Conservation (phyloP, 306 rosid species). For the Mimosa pudica region DNA sequence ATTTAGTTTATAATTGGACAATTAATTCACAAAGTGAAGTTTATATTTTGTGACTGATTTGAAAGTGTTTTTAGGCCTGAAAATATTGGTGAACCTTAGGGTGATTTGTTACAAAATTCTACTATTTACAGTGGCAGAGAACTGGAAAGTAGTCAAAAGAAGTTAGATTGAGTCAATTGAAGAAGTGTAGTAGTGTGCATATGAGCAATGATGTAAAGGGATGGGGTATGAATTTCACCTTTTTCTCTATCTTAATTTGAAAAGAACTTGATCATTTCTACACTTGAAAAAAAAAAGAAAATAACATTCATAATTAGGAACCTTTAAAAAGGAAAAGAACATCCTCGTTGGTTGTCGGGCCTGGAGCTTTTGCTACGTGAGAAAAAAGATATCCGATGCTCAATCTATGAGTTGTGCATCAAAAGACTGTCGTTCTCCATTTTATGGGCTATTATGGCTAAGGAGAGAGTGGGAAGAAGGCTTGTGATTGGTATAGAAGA, state of each 20-base stretch:
- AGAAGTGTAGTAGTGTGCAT: not conserved
- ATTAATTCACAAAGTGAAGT: too few species aligned
- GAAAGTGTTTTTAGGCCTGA: too few species aligned
- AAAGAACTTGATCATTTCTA: not conserved
- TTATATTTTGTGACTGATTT: too few species aligned
- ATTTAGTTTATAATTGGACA: too few species aligned
- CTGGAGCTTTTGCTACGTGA: not conserved
- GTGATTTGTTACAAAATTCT: not conserved
- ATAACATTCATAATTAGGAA: not conserved
- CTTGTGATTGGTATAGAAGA: too few species aligned
- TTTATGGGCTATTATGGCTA: too few species aligned
- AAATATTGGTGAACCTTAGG: too few species aligned
- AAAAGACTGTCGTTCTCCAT: not conserved
- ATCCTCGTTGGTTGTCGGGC: slow-evolving; percentile 2
- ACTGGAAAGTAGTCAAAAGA: not conserved
- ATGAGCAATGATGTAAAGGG: not conserved
- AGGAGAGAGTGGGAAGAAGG: too few species aligned
- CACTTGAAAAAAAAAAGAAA: not conserved
- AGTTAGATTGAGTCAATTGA: not conserved
- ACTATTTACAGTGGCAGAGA: not conserved
- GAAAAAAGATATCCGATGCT: not conserved
- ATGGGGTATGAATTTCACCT: not conserved
- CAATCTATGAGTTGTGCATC: not conserved
- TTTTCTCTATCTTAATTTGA: not conserved
- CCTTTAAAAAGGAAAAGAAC: not conserved